phyloP scores from a whole-genome alignment of 257 asterid species.

The Solanum virginianum region DNA sequence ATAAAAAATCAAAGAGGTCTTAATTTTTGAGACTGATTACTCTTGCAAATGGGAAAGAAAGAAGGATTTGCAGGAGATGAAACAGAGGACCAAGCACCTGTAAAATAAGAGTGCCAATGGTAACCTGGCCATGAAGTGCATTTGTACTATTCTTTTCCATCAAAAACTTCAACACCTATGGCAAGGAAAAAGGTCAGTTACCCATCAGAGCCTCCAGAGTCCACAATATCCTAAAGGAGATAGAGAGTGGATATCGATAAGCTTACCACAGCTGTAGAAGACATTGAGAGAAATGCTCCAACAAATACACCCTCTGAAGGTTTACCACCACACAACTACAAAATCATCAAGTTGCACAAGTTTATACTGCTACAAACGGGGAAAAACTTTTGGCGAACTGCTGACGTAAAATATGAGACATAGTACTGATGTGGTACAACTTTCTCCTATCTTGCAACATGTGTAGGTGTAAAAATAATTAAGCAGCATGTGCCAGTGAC shows the following conservation, averaged over 20 bases:
- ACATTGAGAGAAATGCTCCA: conserved; percentile 95
- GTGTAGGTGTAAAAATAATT: not conserved
- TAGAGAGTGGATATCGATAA: not conserved
- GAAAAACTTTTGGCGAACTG: not conserved
- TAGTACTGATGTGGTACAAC: not conserved
- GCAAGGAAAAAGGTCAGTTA: not conserved
- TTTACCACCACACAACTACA: conserved; percentile 93
- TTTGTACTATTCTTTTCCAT: conserved; percentile 77
- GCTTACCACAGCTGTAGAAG: conserved; percentile 98
- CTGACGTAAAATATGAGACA: not conserved
- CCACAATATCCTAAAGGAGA: not conserved
- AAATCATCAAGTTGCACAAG: conserved; percentile 4
- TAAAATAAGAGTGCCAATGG: conserved; percentile 86
- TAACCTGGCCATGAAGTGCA: conserved; percentile 96
- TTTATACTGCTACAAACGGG: conserved; percentile 2
- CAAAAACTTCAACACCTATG: conserved; percentile 55
- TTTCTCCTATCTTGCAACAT: not conserved
- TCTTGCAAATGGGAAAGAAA: not conserved
- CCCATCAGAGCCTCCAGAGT: not conserved
- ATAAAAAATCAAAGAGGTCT: not conserved
- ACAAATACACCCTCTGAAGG: conserved; percentile 94
- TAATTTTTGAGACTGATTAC: not conserved
- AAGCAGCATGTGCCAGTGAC: not conserved
- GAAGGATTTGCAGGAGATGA: not conserved
- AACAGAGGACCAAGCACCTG: conserved; percentile 50